Base-by-base conservation (phyloP, 768 basidiomycete genomes). In the Tephrocybe sp. region DNA sequence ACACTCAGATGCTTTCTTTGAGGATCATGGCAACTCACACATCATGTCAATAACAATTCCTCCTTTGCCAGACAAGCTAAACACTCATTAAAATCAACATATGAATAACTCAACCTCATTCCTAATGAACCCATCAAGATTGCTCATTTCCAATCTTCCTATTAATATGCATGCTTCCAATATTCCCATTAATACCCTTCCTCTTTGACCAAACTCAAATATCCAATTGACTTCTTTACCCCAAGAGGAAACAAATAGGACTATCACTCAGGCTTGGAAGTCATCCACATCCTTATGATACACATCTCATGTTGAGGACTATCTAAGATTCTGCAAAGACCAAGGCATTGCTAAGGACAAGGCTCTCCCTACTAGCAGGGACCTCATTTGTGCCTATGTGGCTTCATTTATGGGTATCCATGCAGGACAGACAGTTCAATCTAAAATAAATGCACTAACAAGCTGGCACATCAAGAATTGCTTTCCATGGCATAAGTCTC, bases 391-490 rank as follows among this genome's bases (percentile, higher is more conserved):
- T 11, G 54, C 59, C 1, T 74, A 68, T 38, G 62, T 63, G 0
- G 59, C 68, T 0, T 59, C 62, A 0, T 42, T 53, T 15, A 50
- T 62, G 0, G 68, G 68, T 3, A 3, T 15, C 0, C 32, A 52
- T 17, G 57, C 66, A 0, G 58, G 57, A 1, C 49, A 46, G 0
- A 58, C 68, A 0, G 47, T 65, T 12, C 37, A 50, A 2, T 61
- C 60, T 20, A 54, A 67, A n/a, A 37, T 70, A 2, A 43, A 55
- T 8, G 71, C 53, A 0, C 18, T 73, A 3, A 63, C 60, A 6
- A 66, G 68, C 0, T 74, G 71, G 70, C 73, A 75, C 39, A 52
- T 62, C 17, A 7, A 24, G 25, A 59, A 73, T 25, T 34, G 56
- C 7, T 25, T 58, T 1, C 33, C 50, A 0, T 74, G 65, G 65